Conservation (phyloP, 495 filamentous ascomycete genomes). For the Penicillium soppii region DNA sequence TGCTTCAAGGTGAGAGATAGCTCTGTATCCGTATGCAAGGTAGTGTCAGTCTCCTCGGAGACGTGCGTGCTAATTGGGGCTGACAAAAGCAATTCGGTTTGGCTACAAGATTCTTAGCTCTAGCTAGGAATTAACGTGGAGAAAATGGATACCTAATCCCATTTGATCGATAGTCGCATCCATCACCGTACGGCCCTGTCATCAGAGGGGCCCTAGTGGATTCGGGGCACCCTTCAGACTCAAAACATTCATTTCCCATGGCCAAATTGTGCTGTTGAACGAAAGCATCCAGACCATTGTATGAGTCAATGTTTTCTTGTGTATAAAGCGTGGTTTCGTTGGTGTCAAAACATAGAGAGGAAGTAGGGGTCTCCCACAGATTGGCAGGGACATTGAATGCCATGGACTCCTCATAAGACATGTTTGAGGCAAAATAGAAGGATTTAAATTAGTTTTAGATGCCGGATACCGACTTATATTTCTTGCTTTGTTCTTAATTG, state of each 20-base stretch:
- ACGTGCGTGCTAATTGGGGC: neutral
- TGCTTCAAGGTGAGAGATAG: neutral
- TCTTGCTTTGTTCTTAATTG: neutral
- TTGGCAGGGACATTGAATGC: neutral
- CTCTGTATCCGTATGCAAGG: neutral
- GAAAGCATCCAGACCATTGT: no score
- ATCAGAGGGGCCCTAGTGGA: neutral
- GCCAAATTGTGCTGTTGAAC: neutral
- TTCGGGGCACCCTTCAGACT: neutral
- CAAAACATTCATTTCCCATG: neutral
- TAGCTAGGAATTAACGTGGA: neutral
- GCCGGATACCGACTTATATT: neutral
- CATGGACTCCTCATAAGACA: no score
- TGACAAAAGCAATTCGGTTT: neutral
- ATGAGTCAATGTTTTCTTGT: neutral
- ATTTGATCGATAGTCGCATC: neutral
- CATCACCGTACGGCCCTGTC: neutral
- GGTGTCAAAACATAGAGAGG: neutral
- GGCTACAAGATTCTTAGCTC: neutral
- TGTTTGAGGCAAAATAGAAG: neutral
- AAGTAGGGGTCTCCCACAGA: neutral
- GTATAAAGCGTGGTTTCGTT: neutral
- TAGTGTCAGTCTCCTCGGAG: neutral
- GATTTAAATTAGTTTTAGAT: neutral
- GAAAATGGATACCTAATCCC: neutral